Evolutionary conservation across 2,329 filamentous ascomycete genomes (phyloP), one percentile per base, ranked within the genome.

Genomic region (Colletotrichum tropicicola): DNA sequence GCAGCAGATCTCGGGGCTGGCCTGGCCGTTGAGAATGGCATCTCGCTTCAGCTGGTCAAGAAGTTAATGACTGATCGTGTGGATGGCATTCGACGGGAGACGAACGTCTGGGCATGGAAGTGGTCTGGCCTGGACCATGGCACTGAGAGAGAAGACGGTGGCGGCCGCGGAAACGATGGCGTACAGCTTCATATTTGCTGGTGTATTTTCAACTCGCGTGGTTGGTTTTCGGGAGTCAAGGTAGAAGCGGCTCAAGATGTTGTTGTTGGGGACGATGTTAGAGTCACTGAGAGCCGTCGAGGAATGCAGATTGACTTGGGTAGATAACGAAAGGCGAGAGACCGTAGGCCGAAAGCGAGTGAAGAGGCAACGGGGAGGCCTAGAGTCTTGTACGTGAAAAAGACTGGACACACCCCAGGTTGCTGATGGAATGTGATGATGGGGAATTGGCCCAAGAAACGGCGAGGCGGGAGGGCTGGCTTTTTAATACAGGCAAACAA

Each of bases 1-100:
- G 72, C 85, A 87, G 73, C 85, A 87, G 12, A 75, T 80, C 27
- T 84, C 80, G n/a, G 82, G 78, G 19, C 79, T 77, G 64, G 83
- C 75, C 27, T 79, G 72, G 56, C 84, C 83, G 27, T 74, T 80
- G 48, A 87, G 78, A 39, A 87, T 87, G 13, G 73, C 70, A 67
- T 82, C 80, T 55, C 78, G 70, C 65, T 76, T 78, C 15, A 69
- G 59, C 75, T 79, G 65, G 5, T 32, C 25, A 44, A 25, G 5
- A 15, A 41, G 54, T 71, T 47, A 70, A 66, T 17, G 13, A 43
- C 28, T 55, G 35, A 51, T 59, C 15, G 12, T 12, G 23, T 5
- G n/a, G 3, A 10, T 10, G n/a, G 15, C 1, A 4, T 6, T n/a
- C 1, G n/a, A 17, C 41, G 10, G 12, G 41, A 17, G 28, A 68